These are phyloP conservation scores for Sugiyamaella marilandica DNA, from an alignment of 805 yeast species.

Conservation along the genomic window DNA sequence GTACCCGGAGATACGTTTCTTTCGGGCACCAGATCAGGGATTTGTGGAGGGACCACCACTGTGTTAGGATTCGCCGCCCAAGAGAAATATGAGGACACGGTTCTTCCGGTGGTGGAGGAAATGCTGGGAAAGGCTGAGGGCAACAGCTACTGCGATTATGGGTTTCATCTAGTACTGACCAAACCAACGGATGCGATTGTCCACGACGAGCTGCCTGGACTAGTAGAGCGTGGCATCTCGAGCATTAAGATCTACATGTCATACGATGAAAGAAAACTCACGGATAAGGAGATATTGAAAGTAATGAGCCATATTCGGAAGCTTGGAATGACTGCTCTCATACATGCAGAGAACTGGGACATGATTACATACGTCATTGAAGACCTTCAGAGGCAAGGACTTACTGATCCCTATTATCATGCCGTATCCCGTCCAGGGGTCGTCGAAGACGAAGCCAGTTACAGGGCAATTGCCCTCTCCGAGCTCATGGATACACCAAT, in stretches of 20 bases:
- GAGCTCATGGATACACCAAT: constrained; percentile 44
- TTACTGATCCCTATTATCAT: constrained; percentile 43
- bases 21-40: constrained; percentile 42
- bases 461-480: constrained; percentile 43
- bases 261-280: constrained; percentile 40
- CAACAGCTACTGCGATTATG: constrained; percentile 44
- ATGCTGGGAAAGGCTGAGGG: constrained; percentile 32
- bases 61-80: constrained; percentile 46
- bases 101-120: constrained; percentile 31
- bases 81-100: constrained; percentile 31
- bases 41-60: constrained; percentile 50
- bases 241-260: constrained; percentile 44
- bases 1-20: constrained; percentile 44
- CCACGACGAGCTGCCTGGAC: constrained; percentile 32
- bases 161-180: constrained; percentile 43
- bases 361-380: constrained; percentile 40
- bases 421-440: constrained; percentile 42
- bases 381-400: constrained; percentile 36
- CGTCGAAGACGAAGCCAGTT: constrained; percentile 49
- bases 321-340: constrained; percentile 44
- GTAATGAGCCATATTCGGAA: constrained; percentile 39
- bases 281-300: constrained; percentile 39
- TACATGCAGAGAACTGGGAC: constrained; percentile 50
- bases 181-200: constrained; percentile 32
- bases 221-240: constrained; percentile 38